Evolutionary conservation across 2,329 filamentous ascomycete genomes (phyloP).

Genomic region (Paraphaeosphaeria minitans): DNA sequence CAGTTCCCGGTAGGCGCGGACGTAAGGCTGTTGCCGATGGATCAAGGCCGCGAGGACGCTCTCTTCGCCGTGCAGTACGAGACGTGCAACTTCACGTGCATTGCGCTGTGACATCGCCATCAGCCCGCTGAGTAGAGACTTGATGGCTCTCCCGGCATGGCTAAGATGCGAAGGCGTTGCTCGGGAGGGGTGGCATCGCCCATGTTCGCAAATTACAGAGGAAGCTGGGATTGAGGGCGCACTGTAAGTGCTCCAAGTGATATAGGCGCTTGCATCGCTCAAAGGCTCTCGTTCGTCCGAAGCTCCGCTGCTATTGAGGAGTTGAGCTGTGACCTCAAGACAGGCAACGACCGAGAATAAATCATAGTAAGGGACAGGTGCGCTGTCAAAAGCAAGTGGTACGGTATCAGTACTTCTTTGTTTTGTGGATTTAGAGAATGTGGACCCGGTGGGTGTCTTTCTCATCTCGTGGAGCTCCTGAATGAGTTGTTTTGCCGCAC

Average conservation of each 20-base stretch:
- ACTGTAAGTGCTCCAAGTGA: slow-evolving; percentile 6
- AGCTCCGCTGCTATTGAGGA: not conserved
- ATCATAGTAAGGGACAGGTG: slow-evolving; percentile 2
- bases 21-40: slow-evolving; percentile 6
- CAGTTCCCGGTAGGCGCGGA: slow-evolving; percentile 3
- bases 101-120: slow-evolving; percentile 6
- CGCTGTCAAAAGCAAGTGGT: not conserved
- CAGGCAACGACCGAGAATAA: slow-evolving; percentile 5
- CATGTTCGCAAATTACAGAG: not conserved
- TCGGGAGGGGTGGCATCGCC: slow-evolving; percentile 3
- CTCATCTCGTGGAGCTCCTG: not conserved
- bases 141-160: slow-evolving; percentile 4
- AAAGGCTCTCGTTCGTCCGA: not conserved
- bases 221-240: not conserved
- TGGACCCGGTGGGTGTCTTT: not conserved
- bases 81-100: not conserved
- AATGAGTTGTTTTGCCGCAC: slow-evolving; percentile 5
- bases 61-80: slow-evolving; percentile 1
- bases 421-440: not conserved
- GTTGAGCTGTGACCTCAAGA: slow-evolving; percentile 1
- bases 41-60: slow-evolving; percentile 4
- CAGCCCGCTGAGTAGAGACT: slow-evolving; percentile 6
- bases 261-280: slow-evolving; percentile 2
- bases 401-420: not conserved
- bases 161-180: slow-evolving; percentile 3